Percentiles rank a stretch among this genome's conserved stretches.
phyloP scores from a whole-genome alignment of 2,329 filamentous ascomycete genomes.

The Alternaria alternata region DNA sequence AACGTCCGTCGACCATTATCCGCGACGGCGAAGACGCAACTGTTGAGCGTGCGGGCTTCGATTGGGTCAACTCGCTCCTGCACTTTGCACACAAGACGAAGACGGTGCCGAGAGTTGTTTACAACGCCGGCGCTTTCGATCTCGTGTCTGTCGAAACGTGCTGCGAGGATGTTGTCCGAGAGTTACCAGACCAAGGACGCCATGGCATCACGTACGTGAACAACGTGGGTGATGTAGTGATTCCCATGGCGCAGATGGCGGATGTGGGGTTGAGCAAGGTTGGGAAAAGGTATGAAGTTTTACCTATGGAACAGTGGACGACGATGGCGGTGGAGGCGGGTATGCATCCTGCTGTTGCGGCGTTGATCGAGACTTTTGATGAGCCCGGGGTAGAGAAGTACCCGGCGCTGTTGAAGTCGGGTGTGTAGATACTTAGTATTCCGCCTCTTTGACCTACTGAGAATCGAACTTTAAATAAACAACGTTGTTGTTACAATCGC shows the following conservation, averaged over 20 bases:
- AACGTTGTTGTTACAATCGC: no score
- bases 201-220: not conserved
- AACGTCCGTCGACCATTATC: constrained; percentile 13
- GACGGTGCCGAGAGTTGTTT: not conserved
- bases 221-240: not conserved
- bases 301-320: not conserved
- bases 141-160: not conserved
- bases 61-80: constrained; percentile 9
- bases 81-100: not conserved
- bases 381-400: not conserved
- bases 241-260: not conserved
- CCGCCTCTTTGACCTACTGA: no score
- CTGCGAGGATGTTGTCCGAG: not conserved
- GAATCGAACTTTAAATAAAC: no score
- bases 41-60: not conserved
- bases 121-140: constrained; percentile 3
- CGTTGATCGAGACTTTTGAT: not conserved
- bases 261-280: not conserved
- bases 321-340: not conserved
- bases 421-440: no score
- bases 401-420: not conserved
- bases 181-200: not conserved
- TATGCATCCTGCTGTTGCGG: not conserved
- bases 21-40: constrained; percentile 4
- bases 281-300: not conserved